A percentile compares a stretch with the other conserved stretches of the same genome.
phyloP scores from a whole-genome alignment of 2,329 filamentous ascomycete species.

The Colletotrichum scovillei region DNA sequence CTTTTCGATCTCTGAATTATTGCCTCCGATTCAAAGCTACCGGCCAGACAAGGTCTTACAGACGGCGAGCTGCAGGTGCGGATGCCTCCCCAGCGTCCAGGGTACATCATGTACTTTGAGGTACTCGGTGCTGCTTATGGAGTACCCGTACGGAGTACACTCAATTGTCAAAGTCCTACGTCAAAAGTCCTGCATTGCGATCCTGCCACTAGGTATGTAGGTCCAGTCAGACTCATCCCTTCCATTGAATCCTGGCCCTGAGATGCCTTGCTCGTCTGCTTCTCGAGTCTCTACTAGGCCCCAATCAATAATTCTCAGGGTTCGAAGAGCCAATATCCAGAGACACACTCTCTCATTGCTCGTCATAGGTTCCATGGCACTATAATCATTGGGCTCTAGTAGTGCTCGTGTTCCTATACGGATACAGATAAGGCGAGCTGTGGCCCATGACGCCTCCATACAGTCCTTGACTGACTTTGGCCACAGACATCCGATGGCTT shows the following conservation, averaged over 20 bases:
- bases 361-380: not conserved
- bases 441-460: not conserved
- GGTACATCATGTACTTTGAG: not conserved
- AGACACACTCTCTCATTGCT: not conserved
- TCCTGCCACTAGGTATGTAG: not conserved
- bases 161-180: constrained; percentile 23
- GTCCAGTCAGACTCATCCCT: not conserved
- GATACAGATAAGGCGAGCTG: not conserved
- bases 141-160: not conserved
- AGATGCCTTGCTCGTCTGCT: no score
- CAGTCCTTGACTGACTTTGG: not conserved
- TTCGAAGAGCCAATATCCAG: not conserved
- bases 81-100: not conserved
- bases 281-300: not conserved
- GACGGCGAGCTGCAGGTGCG: constrained; percentile 11
- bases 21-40: not conserved
- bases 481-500: not conserved
- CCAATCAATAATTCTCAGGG: not conserved
- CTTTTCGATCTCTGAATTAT: not conserved
- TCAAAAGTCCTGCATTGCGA: constrained; percentile 27
- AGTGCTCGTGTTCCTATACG: not conserved
- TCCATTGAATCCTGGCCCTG: not conserved
- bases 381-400: not conserved
- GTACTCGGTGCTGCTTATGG: not conserved
- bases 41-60: not conserved